phyloP scores from a whole-genome alignment of 2,329 filamentous ascomycete genomes.

The Metarhizium rileyi region DNA sequence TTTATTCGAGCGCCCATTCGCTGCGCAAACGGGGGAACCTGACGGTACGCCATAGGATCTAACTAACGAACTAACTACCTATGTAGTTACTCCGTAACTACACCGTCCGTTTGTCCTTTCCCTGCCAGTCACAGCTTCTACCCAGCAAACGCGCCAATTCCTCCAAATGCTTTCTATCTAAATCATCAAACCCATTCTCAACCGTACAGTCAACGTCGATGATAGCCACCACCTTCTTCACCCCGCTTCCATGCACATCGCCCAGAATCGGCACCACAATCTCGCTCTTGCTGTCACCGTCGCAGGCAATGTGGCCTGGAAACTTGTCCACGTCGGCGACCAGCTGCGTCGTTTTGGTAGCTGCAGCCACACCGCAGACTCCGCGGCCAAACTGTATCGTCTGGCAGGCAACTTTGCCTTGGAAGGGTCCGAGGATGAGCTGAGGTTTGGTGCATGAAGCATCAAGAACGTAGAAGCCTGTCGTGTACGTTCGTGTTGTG shows the following conservation, averaged over 20 bases:
- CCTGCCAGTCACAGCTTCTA: constrained; percentile 55
- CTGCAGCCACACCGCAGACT: constrained; percentile 65
- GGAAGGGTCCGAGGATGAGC: constrained; percentile 70
- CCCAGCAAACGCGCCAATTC: constrained; percentile 51
- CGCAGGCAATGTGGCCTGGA: constrained; percentile 74
- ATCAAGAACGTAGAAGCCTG: constrained; percentile 67
- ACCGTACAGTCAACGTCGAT: constrained; percentile 73
- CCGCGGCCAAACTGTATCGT: constrained; percentile 63
- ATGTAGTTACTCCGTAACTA: no score
- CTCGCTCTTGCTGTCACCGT: constrained; percentile 66
- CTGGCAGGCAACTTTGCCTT: constrained; percentile 73
- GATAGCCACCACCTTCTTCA: constrained; percentile 53
- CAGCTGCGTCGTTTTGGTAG: constrained; percentile 51
- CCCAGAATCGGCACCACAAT: constrained; percentile 66
- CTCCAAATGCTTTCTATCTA: constrained; percentile 58
- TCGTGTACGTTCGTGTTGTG: no score
- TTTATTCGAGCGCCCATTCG: neutral
- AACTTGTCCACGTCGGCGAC: constrained; percentile 63
- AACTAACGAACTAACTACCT: no score
- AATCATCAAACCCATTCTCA: constrained; percentile 55
- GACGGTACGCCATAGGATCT: no score
- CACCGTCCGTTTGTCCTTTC: neutral
- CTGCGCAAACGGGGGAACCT: no score
- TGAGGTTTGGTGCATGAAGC: constrained; percentile 32
- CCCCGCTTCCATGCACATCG: constrained; percentile 17